These are phyloP conservation scores for Globisporangium paddicum DNA, from an alignment of 352 stramenopile species.

Conservation along the genomic window DNA sequence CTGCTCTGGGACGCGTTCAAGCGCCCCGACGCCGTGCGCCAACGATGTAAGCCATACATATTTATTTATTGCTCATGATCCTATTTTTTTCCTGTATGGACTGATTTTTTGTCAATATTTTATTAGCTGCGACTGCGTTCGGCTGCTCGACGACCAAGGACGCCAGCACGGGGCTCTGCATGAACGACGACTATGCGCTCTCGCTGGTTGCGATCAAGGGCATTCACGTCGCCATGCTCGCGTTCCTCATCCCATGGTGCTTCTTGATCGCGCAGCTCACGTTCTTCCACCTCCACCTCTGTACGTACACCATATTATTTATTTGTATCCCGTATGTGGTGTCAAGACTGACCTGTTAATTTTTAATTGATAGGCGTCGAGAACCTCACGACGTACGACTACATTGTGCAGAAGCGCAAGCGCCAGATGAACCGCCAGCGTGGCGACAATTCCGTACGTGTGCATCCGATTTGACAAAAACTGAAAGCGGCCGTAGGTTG, in stretches of 20 bases:
- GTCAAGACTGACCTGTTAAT: not conserved
- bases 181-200: conserved; percentile 45
- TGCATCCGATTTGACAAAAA: conserved; percentile 42
- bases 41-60: conserved; percentile 22
- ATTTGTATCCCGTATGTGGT: not conserved
- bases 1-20: conserved; percentile 34
- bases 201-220: conserved; percentile 53
- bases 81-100: too few species aligned
- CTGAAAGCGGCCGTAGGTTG: conserved; percentile 10
- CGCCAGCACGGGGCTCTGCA: conserved; percentile 37
- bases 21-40: conserved; percentile 23
- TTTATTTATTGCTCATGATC: too few species aligned
- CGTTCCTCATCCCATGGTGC: conserved; percentile 63
- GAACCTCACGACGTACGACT: conserved; percentile 85
- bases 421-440: conserved; percentile 58
- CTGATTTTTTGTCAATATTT: not conserved
- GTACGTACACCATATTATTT: conserved; percentile 40
- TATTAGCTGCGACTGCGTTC: conserved; percentile 48
- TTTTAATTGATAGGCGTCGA: conserved; percentile 44
- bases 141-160: conserved; percentile 51
- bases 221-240: conserved; percentile 61
- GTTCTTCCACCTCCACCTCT: conserved; percentile 82
- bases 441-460: conserved; percentile 61
- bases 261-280: conserved; percentile 77
- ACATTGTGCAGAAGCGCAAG: conserved; percentile 83